These are phyloP conservation scores for Solanum chmielewskii DNA, from an alignment of 257 asterid genomes.

Conservation along the genomic window DNA sequence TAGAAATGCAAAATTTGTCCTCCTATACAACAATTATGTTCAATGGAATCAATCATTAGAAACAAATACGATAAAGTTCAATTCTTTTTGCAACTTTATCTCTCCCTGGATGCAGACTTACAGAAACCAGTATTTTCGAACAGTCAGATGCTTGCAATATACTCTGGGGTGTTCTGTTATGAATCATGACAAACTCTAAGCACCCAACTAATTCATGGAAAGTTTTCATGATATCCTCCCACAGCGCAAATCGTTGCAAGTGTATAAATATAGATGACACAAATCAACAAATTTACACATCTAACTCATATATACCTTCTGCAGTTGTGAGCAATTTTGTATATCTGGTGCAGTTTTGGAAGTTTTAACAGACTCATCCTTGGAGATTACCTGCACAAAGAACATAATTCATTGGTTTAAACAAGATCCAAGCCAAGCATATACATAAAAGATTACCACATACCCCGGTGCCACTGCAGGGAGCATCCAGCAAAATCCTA, in stretches of 20 bases:
- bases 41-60: background rate
- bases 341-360: slow-evolving; percentile 70
- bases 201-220: background rate
- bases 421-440: background rate
- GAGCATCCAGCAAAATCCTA: slow-evolving; percentile 92
- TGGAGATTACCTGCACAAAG: slow-evolving; percentile 71
- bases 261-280: background rate
- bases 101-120: background rate
- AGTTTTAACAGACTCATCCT: slow-evolving; percentile 84
- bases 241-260: background rate
- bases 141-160: background rate
- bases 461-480: slow-evolving; percentile 98
- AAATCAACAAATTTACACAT: background rate
- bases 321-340: slow-evolving; percentile 61
- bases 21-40: background rate
- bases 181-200: background rate
- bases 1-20: background rate
- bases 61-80: background rate
- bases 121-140: background rate
- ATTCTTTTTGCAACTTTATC: background rate
- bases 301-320: slow-evolving; percentile 41
- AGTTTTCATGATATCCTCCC: background rate
- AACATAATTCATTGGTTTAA: background rate
- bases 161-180: background rate
- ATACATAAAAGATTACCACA: slow-evolving; percentile 5